Evolutionary conservation across 2,329 filamentous ascomycete species (phyloP), one percentile per base, ranked within the genome.

Genomic region (Pseudodiploospora longispora): DNA sequence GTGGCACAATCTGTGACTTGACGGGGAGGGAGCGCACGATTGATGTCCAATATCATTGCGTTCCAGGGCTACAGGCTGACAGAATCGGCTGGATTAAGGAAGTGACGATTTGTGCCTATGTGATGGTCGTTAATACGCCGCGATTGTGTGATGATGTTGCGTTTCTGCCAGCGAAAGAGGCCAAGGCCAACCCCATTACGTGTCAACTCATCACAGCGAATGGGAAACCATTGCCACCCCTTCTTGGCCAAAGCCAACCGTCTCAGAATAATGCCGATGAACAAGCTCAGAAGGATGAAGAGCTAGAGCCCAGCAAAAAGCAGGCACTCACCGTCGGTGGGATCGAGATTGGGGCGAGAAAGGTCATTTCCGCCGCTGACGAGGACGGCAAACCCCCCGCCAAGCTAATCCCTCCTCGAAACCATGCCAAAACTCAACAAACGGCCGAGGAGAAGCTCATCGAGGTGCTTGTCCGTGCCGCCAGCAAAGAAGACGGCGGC

Each of bases 81-180:
- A 80, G 83, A 39, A 95, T 96, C 55, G 84, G 83, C 36, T 89
- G 87, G 80, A 94, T 96, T 65, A 95, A 95, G 63, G 90, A 96
- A 62, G 80, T 91, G 1, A 85, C 84, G 3, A 95, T 88, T 8
- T 96, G 90, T 66, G 81, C 87, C 9, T 96, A 96, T 60, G 73
- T 95, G 43, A 95, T 96, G 89, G 80, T 95, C 30, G 79, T 96
- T 50, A 85, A 95, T 60, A 95, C 90, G 0, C 87, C 89, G 0
- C 82, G 88, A 1, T 78, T 96, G 9, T 96, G 90, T 67, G 80
- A 84, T 58, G 90, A 96, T 53, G 79, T 87, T 7, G 88, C 88
- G 7, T 96, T 96, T 61, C 70, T 85, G 43, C 89, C 90, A 0
- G 87, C 88, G 0, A 80, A 85, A 54, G 83, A 87, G 49, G 84